Base-by-base conservation (phyloP, 352 stramenopile species). In the Phytophthora sp. region DNA sequence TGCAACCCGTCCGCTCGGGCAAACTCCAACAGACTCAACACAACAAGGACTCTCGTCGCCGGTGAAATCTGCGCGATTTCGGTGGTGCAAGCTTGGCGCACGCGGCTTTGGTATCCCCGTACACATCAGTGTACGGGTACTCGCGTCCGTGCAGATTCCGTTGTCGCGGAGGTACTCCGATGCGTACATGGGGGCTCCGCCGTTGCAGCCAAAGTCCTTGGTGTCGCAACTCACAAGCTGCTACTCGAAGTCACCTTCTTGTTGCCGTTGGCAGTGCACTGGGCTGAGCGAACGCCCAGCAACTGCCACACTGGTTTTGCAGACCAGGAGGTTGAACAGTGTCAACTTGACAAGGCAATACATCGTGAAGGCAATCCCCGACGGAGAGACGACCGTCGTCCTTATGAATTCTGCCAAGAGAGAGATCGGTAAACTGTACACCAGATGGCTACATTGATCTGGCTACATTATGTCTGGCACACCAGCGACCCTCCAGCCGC, bases 211-310 rank as follows among this genome's bases (percentile, higher is more conserved):
- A 18, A 88, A 72, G 76, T 95, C 96, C 32, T 84, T 77, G 1
- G 69, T 82, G 57, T 91, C 86, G 66, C 96, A 99, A 45, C 87
- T 85, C 32, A 98, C 93, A 17, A 98, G 67, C 76, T 98, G 87
- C 53, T 98, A 84, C 78, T 98, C 91, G 20, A 86, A 97, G 11
- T 98, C 15, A 91, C 65, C 3, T 66, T 74, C 18, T 71, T 79
- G 24, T 86, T 80, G 3, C 79, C 91, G 13, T 72, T 79, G 12
- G 62, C 50, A 27, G 98, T 85, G 21, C 88, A 96, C 64, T 96
- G 84, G 4, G 82, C 91, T 11, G 89, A 8, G 94, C 97, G 76
- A 99, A 99, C 4, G 95, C 90, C 96, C 97, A 99, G 79, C 97
- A 99, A 17, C 90, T 97, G 39, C 97, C 96, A 64, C 97, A 99